Percentiles rank a stretch among this genome's conserved stretches.
Evolutionary conservation across 176 grass and related monocot species (phyloP).

Genomic region (Rhynchospora pubera): DNA sequence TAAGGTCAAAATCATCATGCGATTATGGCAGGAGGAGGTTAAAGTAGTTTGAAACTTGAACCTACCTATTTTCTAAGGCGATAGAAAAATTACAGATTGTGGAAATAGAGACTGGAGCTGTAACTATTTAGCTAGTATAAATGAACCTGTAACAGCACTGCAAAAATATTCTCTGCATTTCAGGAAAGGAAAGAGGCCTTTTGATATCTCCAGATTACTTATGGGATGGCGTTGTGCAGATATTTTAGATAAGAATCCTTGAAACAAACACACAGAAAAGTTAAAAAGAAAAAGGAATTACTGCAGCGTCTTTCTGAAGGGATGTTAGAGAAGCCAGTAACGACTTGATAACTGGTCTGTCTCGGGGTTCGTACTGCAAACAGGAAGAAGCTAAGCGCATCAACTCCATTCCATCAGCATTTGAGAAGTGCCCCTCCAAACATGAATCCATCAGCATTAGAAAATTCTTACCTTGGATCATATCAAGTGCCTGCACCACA

Average conservation of each 20-base stretch:
- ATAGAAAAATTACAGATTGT: neutral
- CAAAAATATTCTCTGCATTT: neutral
- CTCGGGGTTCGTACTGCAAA: conserved; percentile 75
- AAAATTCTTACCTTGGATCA: conserved; percentile 63
- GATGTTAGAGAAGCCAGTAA: conserved; percentile 53
- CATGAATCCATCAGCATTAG: conserved; percentile 74
- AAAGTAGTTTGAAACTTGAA: too few relatives aligned
- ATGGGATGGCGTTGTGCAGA: neutral
- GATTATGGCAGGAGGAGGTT: too few relatives aligned
- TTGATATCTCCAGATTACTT: neutral
- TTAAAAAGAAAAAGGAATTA: conserved; percentile 24
- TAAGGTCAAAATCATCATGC: neutral
- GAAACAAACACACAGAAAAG: neutral
- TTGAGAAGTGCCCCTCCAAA: conserved; percentile 79
- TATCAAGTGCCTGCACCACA: conserved; percentile 66
- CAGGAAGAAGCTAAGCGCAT: conserved; percentile 62
- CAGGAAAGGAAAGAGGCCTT: neutral
- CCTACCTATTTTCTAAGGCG: too few relatives aligned
- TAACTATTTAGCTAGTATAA: conserved; percentile 1
- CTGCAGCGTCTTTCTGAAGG: conserved; percentile 69
- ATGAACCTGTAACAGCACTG: neutral
- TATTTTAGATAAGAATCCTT: neutral
- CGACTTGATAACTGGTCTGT: conserved; percentile 64
- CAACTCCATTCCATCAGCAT: conserved; percentile 66
- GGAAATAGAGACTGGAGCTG: neutral